Conservation (phyloP, 805 yeast species). For the Kurtzmaniella cleridarum region DNA sequence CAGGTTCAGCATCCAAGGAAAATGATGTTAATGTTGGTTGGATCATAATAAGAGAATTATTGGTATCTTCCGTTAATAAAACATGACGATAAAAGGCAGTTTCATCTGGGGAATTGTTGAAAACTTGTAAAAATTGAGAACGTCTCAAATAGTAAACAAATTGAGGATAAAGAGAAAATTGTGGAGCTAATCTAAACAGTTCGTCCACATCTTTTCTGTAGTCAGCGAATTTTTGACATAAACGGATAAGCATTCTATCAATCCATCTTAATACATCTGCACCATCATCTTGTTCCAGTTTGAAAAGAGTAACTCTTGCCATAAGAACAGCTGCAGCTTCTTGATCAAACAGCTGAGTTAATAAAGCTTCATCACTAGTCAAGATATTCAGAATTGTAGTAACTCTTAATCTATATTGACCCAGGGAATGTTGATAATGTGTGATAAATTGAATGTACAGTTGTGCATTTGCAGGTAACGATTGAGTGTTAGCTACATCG, state of each 20-base stretch:
- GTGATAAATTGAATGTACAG: conserved; percentile 80
- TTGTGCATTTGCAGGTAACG: conserved; percentile 43
- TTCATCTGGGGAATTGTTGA: conserved; percentile 98
- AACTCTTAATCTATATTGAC: conserved; percentile 81
- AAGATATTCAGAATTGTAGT: conserved; percentile 69
- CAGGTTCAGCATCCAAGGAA: conserved; percentile 72
- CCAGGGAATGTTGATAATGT: conserved; percentile 92
- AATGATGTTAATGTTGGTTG: conserved; percentile 94
- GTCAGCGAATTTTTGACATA: conserved; percentile 92
- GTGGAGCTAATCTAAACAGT: conserved; percentile 77
- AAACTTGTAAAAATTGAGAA: conserved; percentile 91
- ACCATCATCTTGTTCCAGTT: conserved; percentile 74
- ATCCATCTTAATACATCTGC: conserved; percentile 93
- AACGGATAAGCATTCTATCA: conserved; percentile 82
- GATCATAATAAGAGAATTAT: conserved; percentile 91
- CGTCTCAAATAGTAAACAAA: conserved; percentile 93
- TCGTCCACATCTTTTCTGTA: conserved; percentile 80
- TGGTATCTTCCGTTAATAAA: conserved; percentile 84
- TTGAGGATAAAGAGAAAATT: conserved; percentile 88
- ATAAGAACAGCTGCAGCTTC: conserved; percentile 95
- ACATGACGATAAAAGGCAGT: conserved; percentile 95
- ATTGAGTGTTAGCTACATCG: conserved; percentile 55
- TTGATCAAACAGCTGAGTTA: conserved; percentile 82
- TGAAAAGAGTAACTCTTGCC: conserved; percentile 86
- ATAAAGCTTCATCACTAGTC: conserved; percentile 43